phyloP scores from a whole-genome alignment of 2,329 filamentous ascomycete genomes.

The Pezicula carpinea region DNA sequence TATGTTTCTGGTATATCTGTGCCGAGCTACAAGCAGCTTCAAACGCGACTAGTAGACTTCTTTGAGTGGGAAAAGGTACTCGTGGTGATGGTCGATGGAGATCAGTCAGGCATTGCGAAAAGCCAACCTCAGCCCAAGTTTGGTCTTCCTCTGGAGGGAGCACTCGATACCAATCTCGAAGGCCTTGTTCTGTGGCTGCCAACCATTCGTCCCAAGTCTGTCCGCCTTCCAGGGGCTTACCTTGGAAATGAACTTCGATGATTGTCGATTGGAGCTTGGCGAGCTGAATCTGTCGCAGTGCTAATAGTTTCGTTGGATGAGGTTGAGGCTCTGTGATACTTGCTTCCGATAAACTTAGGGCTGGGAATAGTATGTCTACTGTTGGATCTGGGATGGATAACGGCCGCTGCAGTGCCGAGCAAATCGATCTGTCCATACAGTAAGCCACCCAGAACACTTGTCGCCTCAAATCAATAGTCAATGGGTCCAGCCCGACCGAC shows the following conservation, averaged over 20 bases:
- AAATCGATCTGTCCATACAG: constrained; percentile 1
- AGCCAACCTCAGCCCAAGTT: too few relatives aligned
- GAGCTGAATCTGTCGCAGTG: constrained; percentile 1
- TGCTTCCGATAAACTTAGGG: not conserved
- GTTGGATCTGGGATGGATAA: not conserved
- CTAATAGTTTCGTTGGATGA: not conserved
- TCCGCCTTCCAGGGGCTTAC: not conserved
- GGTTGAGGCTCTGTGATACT: not conserved
- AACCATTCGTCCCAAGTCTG: not conserved
- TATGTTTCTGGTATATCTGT: not conserved
- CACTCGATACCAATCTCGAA: not conserved
- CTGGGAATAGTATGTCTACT: not conserved
- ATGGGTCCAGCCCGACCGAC: not conserved
- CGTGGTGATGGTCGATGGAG: not conserved
- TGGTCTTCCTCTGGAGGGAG: too few relatives aligned
- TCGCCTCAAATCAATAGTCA: not conserved
- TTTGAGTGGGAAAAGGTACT: not conserved
- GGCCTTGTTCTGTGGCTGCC: not conserved
- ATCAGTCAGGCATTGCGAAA: not conserved
- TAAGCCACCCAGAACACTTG: not conserved
- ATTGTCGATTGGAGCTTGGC: constrained; percentile 2
- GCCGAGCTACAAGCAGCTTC: not conserved
- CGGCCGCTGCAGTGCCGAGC: not conserved
- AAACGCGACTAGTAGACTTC: not conserved
- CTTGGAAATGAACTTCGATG: not conserved